Evolutionary conservation across 495 filamentous ascomycete genomes (phyloP), one percentile per base, ranked within the genome.

Genomic region (Aspergillus sclerotiicarbonarius): DNA sequence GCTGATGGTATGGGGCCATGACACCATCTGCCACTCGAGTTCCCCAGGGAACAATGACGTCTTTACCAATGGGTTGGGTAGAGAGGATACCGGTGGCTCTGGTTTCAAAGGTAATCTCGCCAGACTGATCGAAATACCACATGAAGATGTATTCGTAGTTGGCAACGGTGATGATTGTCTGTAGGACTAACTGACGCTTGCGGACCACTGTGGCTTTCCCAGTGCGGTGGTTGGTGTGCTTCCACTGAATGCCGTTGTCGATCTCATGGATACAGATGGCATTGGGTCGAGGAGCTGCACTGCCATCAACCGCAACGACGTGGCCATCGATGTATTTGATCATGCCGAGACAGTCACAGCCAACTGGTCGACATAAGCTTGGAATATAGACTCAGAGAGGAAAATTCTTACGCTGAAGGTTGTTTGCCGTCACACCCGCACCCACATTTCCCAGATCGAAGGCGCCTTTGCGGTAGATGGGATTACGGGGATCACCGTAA

Each of bases 71-170:
- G 0, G 91, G 90, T 29, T 84, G 73, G 0, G 92, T 95, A 37
- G 86, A 90, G 7, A 96, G 75, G 60, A 97, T 91, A 0, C 92
- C 92, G 0, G 92, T 96, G 1, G 92, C 92, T 10, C 89, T 82
- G 20, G 89, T 86, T 68, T 97, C 92, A 65, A 92, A 89, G 21
- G 80, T 73, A 54, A 96, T 67, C 44, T 89, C 87, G 2, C 86
- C 92, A 0, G 89, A 87, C 60, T 92, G 90, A 65, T 88, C 86
- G 73, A 97, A 90, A 50, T 89, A 81, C 71, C 88, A 97, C 5
- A 88, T 84, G 49, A 97, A 80, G 56, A 96, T 88, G 61, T 93
- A 93, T 66, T 92, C 90, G 72, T 93, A 93, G 74, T 93, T 93
- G 50, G 83, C 83, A 20, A 92, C 84, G 0, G 90, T 92, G 65